Percentiles rank a stretch among this genome's conserved stretches.
Conservation (phyloP, 129 eudicot genomes). For the Tanacetum coccineum region DNA sequence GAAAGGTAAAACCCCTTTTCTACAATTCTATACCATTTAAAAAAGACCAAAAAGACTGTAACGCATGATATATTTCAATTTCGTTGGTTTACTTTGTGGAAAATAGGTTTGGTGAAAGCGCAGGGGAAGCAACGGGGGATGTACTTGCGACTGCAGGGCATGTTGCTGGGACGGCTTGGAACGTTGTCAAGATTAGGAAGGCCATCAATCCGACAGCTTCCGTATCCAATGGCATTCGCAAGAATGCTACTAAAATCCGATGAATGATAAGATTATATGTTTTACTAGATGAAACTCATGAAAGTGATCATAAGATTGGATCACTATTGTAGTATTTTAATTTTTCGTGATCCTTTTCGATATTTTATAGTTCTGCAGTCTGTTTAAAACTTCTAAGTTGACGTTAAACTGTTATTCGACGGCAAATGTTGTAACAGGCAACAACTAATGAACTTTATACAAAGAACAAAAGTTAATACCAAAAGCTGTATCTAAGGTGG, state of each 20-base stretch:
- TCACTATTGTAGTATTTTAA: not conserved
- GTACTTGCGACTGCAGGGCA: conserved; percentile 89
- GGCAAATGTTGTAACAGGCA: no score
- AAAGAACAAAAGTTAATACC: no score
- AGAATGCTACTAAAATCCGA: conserved; percentile 40
- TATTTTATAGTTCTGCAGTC: no score
- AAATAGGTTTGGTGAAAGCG: conserved; percentile 77
- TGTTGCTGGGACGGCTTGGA: conserved; percentile 87
- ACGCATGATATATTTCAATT: not conserved
- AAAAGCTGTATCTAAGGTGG: no score
- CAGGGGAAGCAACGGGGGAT: conserved; percentile 89
- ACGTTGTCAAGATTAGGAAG: conserved; percentile 66
- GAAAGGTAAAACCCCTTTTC: conserved; percentile 36
- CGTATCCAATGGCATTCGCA: conserved; percentile 42
- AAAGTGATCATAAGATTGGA: conserved; percentile 1
- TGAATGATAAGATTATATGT: not conserved
- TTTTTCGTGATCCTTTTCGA: no score
- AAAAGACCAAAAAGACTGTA: not conserved
- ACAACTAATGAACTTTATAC: no score
- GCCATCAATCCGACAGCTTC: conserved; percentile 70
- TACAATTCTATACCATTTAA: not conserved
- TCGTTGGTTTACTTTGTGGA: not conserved
- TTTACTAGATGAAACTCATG: not conserved
- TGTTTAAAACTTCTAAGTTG: no score
- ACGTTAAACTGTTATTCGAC: no score